Evolutionary conservation across 1,284 basidiomycete species (phyloP).

Genomic region (Boletus calvinii): DNA sequence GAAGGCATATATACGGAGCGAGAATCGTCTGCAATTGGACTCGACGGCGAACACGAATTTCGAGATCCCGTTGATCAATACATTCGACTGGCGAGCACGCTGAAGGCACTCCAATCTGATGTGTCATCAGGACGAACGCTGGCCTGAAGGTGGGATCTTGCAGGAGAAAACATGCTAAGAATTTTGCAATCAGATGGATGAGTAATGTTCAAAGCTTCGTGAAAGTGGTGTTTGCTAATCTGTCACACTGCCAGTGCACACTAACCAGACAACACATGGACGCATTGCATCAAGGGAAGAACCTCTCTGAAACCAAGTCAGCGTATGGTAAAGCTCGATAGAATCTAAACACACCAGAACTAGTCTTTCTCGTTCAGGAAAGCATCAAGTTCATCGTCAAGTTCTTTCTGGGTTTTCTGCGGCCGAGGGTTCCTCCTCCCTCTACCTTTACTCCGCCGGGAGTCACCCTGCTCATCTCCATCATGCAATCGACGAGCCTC

Average conservation of each 20-base stretch:
- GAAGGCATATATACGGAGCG: too few relatives aligned
- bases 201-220: background rate
- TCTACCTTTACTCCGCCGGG: constrained; percentile 24
- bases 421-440: constrained; percentile 40
- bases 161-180: background rate
- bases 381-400: constrained; percentile 76
- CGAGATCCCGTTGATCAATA: background rate
- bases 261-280: background rate
- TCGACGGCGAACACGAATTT: too few relatives aligned
- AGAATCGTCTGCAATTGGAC: too few relatives aligned
- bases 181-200: background rate
- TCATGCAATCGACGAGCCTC: constrained; percentile 19
- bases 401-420: constrained; percentile 62
- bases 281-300: background rate
- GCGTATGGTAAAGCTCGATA: background rate
- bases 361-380: constrained; percentile 54
- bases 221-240: constrained; percentile 17
- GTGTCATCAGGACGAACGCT: background rate
- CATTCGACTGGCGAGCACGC: background rate
- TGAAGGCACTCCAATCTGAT: too few relatives aligned
- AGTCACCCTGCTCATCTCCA: constrained; percentile 27
- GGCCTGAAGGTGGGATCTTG: background rate
- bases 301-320: constrained; percentile 8
- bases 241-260: constrained; percentile 6
- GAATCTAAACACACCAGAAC: constrained; percentile 13